Base-by-base conservation (phyloP, 495 filamentous ascomycete genomes). In the Elasticomyces elasticus region DNA sequence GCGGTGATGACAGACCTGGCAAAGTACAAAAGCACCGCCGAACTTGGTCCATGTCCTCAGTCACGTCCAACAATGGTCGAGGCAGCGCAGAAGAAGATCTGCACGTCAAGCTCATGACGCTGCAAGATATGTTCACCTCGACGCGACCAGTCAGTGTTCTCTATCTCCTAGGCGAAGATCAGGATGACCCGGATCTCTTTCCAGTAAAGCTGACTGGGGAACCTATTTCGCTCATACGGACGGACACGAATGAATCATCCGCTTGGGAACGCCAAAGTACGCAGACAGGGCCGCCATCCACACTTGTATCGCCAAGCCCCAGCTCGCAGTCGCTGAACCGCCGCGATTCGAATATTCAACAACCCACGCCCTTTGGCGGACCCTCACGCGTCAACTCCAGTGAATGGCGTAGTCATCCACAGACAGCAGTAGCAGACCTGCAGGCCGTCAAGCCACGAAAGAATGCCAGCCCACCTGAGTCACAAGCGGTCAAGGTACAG, bases 41-140 rank as follows among this genome's bases (percentile, higher is more conserved):
- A 27, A 92, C 89, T 2, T 96, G 90, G 89, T 96, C 92, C 20
- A 85, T 92, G 75, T 86, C 87, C n/a, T 95, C 90, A 4, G 77
- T 86, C 45, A 85, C 86, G 60, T 89, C 83, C 13, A 77, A 72
- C 19, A 75, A 71, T 6, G 79, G 74, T 22, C 70, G 72, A 2
- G 72, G 81, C 37, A 78, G 85, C 1, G 69, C 83, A 17, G 92
- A 95, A 65, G 94, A 96, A 58, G 94, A 97, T 65, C 72, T 96
- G 6, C 86, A 94, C 55, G 73, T 79, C 55, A 95, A 94, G 67
- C 74, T 96, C 17, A 78, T 81, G 43, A 83, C 80, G 25, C 77
- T 94, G 64, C 86, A 95, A 64, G 91, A 94, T 60, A 97, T 97
- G 92, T 95, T 96, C 66, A 88, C 85, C 11, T 95, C 89, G 43